Evolutionary conservation across 2,329 filamentous ascomycete species (phyloP).

Genomic region (Cladobotryum protrusum): DNA sequence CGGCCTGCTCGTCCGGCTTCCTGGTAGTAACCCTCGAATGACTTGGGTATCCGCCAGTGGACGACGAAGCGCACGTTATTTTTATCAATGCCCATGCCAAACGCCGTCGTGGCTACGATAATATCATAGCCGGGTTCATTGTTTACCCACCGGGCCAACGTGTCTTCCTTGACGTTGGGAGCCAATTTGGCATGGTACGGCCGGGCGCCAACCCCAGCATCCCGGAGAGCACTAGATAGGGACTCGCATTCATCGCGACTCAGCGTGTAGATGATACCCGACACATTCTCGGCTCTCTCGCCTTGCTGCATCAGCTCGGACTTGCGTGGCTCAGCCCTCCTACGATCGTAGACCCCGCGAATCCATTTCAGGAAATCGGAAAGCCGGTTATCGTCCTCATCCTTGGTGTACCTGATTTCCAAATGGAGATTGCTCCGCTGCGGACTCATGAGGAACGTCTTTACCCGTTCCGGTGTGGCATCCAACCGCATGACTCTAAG

Average conservation of each 20-base stretch:
- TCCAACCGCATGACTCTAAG: slow-evolving; percentile 67
- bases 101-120: slow-evolving; percentile 91
- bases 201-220: slow-evolving; percentile 65
- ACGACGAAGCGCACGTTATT: slow-evolving; percentile 90
- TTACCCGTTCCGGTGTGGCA: slow-evolving; percentile 50
- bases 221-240: slow-evolving; percentile 58
- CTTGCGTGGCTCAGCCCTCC: slow-evolving; percentile 52
- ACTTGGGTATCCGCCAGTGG: slow-evolving; percentile 90
- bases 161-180: slow-evolving; percentile 63
- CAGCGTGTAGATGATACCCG: slow-evolving; percentile 75
- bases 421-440: slow-evolving; percentile 82
- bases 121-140: slow-evolving; percentile 76
- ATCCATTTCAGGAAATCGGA: slow-evolving; percentile 73
- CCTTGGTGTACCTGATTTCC: slow-evolving; percentile 76
- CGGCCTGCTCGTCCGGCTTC: slow-evolving; percentile 88
- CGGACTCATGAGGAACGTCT: slow-evolving; percentile 76
- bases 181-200: slow-evolving; percentile 66
- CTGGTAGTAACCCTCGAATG: slow-evolving; percentile 94
- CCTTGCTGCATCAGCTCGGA: slow-evolving; percentile 49
- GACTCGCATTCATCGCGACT: slow-evolving; percentile 69
- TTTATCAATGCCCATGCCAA: slow-evolving; percentile 98
- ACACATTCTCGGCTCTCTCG: slow-evolving; percentile 57
- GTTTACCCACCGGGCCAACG: slow-evolving; percentile 64
- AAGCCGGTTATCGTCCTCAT: slow-evolving; percentile 66
- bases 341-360: slow-evolving; percentile 62